Conservation (phyloP, 2,329 filamentous ascomycete species). For the Ophiostoma sp. region DNA sequence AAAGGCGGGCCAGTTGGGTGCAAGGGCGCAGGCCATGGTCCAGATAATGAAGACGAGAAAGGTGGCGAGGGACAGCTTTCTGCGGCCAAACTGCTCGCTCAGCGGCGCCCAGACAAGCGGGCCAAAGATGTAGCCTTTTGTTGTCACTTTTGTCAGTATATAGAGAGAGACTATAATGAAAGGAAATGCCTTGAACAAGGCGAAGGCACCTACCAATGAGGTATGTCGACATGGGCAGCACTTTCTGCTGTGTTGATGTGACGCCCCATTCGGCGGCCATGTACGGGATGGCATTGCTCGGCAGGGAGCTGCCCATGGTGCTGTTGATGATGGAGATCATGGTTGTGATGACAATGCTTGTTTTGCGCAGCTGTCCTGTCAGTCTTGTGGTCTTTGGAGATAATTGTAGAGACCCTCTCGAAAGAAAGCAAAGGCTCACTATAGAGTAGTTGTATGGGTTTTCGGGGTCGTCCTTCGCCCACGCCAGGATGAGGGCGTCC, state of each 20-base stretch:
- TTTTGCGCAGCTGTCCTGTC: conserved; percentile 39
- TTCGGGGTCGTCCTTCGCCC: conserved; percentile 45
- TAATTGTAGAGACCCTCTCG: not conserved
- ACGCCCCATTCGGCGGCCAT: conserved; percentile 55
- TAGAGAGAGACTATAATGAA: no score
- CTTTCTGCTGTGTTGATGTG: conserved; percentile 41
- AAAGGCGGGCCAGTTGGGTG: conserved; percentile 48
- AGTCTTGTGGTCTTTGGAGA: not conserved
- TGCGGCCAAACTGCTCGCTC: conserved; percentile 59
- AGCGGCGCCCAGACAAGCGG: conserved; percentile 60
- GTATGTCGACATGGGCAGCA: conserved; percentile 59
- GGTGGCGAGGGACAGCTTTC: conserved; percentile 42
- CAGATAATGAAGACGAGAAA: conserved; percentile 47
- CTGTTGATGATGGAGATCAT: conserved; percentile 61
- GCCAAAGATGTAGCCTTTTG: conserved; percentile 29
- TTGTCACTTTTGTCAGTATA: not conserved
- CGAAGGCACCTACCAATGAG: conserved; percentile 34
- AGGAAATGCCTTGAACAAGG: no score
- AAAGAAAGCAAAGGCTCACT: not conserved
- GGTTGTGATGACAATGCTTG: conserved; percentile 50
- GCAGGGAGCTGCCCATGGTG: conserved; percentile 60
- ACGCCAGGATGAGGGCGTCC: conserved; percentile 39
- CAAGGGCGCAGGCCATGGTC: conserved; percentile 52
- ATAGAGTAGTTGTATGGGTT: conserved; percentile 51
- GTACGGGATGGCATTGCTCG: conserved; percentile 56